Percentiles rank a stretch among this genome's conserved stretches.
Evolutionary conservation across 352 stramenopile species (phyloP).

Genomic region (Pythium pyrilobum): DNA sequence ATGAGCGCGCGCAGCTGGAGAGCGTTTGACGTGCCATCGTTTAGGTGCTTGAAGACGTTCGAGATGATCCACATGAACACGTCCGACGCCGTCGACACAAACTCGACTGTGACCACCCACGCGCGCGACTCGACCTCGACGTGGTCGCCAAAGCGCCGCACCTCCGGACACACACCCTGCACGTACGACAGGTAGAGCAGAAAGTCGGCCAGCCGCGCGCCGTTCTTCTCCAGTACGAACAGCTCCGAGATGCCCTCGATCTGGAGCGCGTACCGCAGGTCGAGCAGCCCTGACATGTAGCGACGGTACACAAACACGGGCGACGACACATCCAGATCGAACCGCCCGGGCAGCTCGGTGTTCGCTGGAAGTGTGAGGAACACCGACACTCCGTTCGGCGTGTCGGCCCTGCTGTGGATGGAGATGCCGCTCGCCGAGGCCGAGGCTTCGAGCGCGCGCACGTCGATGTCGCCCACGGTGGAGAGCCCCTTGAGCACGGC

Average conservation of each 20-base stretch:
- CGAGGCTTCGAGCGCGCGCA: constrained; percentile 37
- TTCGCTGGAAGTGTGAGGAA: constrained; percentile 49
- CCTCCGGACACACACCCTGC: constrained; percentile 67
- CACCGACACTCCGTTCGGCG: constrained; percentile 25
- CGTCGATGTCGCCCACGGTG: constrained; percentile 42
- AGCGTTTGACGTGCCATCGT: constrained; percentile 5
- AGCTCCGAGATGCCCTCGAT: constrained; percentile 92
- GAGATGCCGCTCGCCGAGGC: constrained; percentile 23
- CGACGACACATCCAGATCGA: constrained; percentile 79
- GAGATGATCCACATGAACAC: constrained; percentile 76
- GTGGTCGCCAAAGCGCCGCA: constrained; percentile 57
- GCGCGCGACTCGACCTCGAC: constrained; percentile 70
- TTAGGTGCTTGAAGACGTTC: constrained; percentile 64
- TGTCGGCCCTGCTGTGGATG: constrained; percentile 25
- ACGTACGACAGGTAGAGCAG: constrained; percentile 72
- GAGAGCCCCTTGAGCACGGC: constrained; percentile 19
- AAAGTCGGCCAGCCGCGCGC: constrained; percentile 48
- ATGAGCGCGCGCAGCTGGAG: constrained; percentile 26
- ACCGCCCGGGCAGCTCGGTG: constrained; percentile 55
- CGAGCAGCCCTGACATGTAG: constrained; percentile 95
- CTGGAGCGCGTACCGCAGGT: constrained; percentile 97
- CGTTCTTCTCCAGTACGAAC: constrained; percentile 81
- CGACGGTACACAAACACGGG: constrained; percentile 91
- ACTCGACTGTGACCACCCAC: constrained; percentile 83
- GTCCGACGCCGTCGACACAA: constrained; percentile 78